phyloP scores from a whole-genome alignment of 2,329 filamentous ascomycete species.

The Aspergillus spinulosporus region DNA sequence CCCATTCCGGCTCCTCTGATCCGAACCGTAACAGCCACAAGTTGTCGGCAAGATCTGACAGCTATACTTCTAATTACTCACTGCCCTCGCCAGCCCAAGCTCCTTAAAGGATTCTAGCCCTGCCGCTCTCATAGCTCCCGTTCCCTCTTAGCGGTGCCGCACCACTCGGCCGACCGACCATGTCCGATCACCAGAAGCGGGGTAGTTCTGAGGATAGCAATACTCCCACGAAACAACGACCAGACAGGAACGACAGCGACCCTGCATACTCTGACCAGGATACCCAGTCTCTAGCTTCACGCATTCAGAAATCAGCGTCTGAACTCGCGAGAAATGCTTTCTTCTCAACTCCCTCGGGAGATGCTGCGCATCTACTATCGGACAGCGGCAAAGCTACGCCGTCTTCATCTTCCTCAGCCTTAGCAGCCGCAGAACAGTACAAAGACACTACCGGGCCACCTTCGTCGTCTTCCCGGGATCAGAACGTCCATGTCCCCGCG shows the following conservation, averaged over 20 bases:
- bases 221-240: conserved; percentile 10
- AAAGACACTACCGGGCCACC: conserved; percentile 10
- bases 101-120: conserved; percentile 12
- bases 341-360: conserved; percentile 23
- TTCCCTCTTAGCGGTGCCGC: conserved; percentile 5
- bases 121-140: background rate
- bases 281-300: conserved; percentile 27
- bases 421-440: conserved; percentile 24
- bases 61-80: background rate
- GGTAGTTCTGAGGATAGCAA: conserved; percentile 21
- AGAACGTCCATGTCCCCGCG: conserved; percentile 2
- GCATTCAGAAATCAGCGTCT: conserved; percentile 38
- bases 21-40: conserved; percentile 16
- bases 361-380: conserved; percentile 26
- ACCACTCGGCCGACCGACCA: conserved; percentile 10
- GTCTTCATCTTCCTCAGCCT: conserved; percentile 19
- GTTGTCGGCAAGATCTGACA: background rate
- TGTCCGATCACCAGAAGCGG: conserved; percentile 26
- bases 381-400: conserved; percentile 26
- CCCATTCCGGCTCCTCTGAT: conserved; percentile 17
- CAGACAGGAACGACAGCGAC: conserved; percentile 8
- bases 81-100: conserved; percentile 1
- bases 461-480: conserved; percentile 15
- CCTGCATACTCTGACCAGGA: conserved; percentile 16
- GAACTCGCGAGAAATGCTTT: conserved; percentile 38